Base-by-base conservation (phyloP, 257 asterid genomes). In the Jaltomata sinuosa region DNA sequence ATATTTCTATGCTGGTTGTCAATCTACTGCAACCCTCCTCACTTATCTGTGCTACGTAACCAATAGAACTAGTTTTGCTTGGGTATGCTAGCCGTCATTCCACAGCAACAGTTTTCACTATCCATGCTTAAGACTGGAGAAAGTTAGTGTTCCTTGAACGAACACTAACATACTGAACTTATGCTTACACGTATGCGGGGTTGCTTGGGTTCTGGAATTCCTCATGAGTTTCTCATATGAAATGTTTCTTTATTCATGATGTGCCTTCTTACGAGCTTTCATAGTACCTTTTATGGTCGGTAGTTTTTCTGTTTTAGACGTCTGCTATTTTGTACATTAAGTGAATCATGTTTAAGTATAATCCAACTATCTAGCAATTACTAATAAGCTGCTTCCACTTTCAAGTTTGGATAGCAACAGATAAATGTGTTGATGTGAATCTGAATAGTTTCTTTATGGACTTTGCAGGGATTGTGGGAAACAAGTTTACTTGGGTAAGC, bases 391-490 rank as follows among this genome's bases (percentile, higher is more conserved):
- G 22, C 12, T 72, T 40, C 52, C 79, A 71, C 34, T 72, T 72
- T 42, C 18, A 42, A 72, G 57, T n/a, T 72, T 22, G 55, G 74
- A 72, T 22, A 42, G 80, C 40, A 74, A 74, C 22, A 42, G 57
- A 45, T 74, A 15, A 45, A 74, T 45, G 57, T 3, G 32, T 14
- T 45, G 12, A 1, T 45, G 15, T 15, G 38, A 25, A 7, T 25
- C 6, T 74, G 25, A 74, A 18, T 27, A 45, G 32, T 45, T 74
- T 74, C n/a, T 74, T 47, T 45, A 6, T 45, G 59, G 59, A 29
- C 81, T 88, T 87, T 89, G 87, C 95, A 96, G 98, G 99, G 99
- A 94, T 85, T 90, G 91, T 80, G 98, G 99, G 62, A 96, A 96
- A 90, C 99, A 96, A 88, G 97, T 96, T 84, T 96, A 96, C 88